These are phyloP conservation scores for Sideroxylon spinosum DNA, from an alignment of 179 eudicot genomes.

Conservation along the genomic window DNA sequence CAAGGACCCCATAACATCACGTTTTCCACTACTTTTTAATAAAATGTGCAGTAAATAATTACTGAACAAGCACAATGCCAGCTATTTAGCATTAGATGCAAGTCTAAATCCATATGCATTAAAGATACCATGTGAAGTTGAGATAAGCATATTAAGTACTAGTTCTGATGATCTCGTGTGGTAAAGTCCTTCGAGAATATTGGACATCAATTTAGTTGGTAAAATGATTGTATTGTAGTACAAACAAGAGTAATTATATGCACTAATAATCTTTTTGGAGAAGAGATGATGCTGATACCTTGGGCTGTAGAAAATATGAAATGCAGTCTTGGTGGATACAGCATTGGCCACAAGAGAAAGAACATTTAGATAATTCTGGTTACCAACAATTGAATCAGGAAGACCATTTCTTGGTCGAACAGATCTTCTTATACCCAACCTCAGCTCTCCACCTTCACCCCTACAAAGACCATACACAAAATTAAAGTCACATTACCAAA, in stretches of 20 bases:
- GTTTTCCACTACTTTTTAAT: background rate
- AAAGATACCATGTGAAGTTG: background rate
- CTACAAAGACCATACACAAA: constrained; percentile 29
- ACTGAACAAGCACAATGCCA: constrained; percentile 6
- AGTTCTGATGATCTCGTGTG: background rate
- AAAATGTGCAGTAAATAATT: background rate
- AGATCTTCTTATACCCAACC: constrained; percentile 81
- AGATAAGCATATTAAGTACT: background rate
- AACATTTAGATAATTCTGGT: constrained; percentile 49
- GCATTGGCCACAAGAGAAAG: constrained; percentile 63
- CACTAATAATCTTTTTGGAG: background rate
- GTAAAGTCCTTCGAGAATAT: background rate
- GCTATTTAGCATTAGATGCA: background rate
- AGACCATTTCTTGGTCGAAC: constrained; percentile 63
- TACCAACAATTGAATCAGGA: constrained; percentile 52
- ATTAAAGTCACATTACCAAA: background rate
- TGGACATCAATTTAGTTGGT: constrained; percentile 4
- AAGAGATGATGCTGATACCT: constrained; percentile 38
- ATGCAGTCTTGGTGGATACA: constrained; percentile 53
- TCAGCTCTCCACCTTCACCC: constrained; percentile 82
- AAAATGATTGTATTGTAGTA: background rate
- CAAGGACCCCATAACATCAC: background rate
- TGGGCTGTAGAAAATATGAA: constrained; percentile 67
- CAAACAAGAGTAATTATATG: constrained; percentile 4
- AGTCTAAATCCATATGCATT: background rate